These are phyloP conservation scores for Boletus huronensis DNA, from an alignment of 768 basidiomycete species.

Conservation along the genomic window DNA sequence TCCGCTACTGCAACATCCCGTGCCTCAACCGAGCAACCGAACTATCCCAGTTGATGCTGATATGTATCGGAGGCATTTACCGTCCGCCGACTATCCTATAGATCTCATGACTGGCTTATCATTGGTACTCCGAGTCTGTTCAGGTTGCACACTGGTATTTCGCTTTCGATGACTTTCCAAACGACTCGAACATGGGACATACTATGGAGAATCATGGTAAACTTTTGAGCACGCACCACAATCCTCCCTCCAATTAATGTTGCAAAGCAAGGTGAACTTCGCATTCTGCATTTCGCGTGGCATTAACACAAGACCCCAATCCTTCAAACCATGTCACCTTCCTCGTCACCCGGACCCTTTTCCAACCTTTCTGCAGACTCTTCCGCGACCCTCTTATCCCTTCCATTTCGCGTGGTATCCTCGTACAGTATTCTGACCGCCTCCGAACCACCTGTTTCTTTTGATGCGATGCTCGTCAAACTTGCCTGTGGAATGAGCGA, in stretches of 20 bases:
- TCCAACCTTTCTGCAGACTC: neutral
- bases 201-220: neutral
- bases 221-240: neutral
- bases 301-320: neutral
- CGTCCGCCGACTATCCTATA: too few species aligned
- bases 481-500: constrained; percentile 59
- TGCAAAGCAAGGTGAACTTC: neutral
- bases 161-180: too few species aligned
- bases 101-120: too few species aligned
- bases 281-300: neutral
- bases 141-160: too few species aligned
- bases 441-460: constrained; percentile 44
- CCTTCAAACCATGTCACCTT: neutral
- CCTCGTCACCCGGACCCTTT: neutral
- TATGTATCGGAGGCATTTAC: too few species aligned
- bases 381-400: neutral
- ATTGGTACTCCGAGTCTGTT: too few species aligned
- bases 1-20: too few species aligned
- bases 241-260: neutral
- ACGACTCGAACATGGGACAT: too few species aligned
- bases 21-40: too few species aligned
- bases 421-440: constrained; percentile 35
- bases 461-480: constrained; percentile 46
- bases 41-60: too few species aligned
- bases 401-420: neutral